Evolutionary conservation across 2,329 filamentous ascomycete species (phyloP).

Genomic region (Claviceps cyperi): DNA sequence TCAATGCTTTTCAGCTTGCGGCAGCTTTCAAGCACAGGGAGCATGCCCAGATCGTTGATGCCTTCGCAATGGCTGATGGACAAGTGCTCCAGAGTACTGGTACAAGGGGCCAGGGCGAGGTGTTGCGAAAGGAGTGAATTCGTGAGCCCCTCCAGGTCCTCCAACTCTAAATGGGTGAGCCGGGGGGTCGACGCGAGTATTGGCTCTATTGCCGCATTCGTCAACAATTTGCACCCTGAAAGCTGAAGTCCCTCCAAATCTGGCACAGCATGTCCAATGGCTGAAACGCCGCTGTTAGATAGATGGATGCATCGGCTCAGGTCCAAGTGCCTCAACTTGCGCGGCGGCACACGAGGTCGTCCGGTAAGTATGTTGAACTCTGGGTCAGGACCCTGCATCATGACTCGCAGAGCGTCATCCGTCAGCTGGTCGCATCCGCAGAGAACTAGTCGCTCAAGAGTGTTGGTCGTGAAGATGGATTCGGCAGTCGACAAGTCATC

Average conservation of each 20-base stretch:
- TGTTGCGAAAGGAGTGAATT: slow-evolving; percentile 59
- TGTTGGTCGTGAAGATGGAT: slow-evolving; percentile 66
- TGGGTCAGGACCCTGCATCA: slow-evolving; percentile 63
- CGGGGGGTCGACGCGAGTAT: slow-evolving; percentile 62
- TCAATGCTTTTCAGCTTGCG: slow-evolving; percentile 55
- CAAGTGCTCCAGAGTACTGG: slow-evolving; percentile 57
- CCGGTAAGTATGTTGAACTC: slow-evolving; percentile 71
- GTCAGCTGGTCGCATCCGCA: slow-evolving; percentile 66
- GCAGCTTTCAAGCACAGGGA: slow-evolving; percentile 68
- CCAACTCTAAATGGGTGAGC: slow-evolving; percentile 77
- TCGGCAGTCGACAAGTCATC: slow-evolving; percentile 57
- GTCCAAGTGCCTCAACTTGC: slow-evolving; percentile 72
- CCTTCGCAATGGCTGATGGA: slow-evolving; percentile 84
- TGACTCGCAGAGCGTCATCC: slow-evolving; percentile 56
- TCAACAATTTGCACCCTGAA: slow-evolving; percentile 60
- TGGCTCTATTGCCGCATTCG: slow-evolving; percentile 55
- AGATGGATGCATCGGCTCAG: slow-evolving; percentile 64
- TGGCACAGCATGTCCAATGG: slow-evolving; percentile 61
- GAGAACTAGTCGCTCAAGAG: slow-evolving; percentile 66
- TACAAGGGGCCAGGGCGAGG: slow-evolving; percentile 64
- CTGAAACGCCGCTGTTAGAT: slow-evolving; percentile 56
- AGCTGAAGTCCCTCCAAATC: slow-evolving; percentile 71
- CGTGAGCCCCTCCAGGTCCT: slow-evolving; percentile 66
- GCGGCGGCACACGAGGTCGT: slow-evolving; percentile 58
- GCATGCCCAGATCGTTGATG: slow-evolving; percentile 68